These are phyloP conservation scores for Bretschneidera sinensis DNA, from an alignment of 345 rosid species.

Conservation along the genomic window DNA sequence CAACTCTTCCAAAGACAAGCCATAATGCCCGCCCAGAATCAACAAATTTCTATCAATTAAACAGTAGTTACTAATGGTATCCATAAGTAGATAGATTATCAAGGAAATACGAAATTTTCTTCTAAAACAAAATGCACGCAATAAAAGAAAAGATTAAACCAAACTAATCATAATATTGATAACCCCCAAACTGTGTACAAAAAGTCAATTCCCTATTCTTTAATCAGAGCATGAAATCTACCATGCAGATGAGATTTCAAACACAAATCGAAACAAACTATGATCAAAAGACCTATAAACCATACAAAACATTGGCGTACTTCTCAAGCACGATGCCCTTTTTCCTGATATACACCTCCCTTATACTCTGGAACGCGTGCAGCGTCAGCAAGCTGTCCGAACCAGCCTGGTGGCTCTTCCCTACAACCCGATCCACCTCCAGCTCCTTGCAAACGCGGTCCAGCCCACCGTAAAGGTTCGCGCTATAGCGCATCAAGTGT, in stretches of 20 bases:
- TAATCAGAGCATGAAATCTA: constrained; percentile 5
- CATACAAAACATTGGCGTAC: constrained; percentile 37
- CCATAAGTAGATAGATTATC: no score
- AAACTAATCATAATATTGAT: constrained; percentile 23
- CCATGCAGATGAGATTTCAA: not conserved
- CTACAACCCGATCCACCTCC: constrained; percentile 34
- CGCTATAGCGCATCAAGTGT: constrained; percentile 47
- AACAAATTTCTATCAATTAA: no score
- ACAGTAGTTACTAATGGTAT: no score
- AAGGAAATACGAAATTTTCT: no score
- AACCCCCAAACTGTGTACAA: constrained; percentile 19
- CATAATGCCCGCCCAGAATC: no score
- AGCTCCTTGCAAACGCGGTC: constrained; percentile 39
- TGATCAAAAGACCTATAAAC: constrained; percentile 36
- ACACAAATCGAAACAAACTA: constrained; percentile 5
- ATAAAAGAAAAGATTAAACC: constrained; percentile 8
- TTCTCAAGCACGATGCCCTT: constrained; percentile 20
- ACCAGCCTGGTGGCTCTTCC: constrained; percentile 47
- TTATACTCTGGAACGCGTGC: constrained; percentile 35
- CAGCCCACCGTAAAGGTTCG: constrained; percentile 45
- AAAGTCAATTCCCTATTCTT: not conserved
- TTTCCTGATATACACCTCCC: constrained; percentile 22
- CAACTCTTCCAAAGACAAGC: no score
- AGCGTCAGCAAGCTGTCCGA: constrained; percentile 45
- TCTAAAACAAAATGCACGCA: no score